Conservation (phyloP, 2,329 filamentous ascomycete species). For the Ascochyta fabae region DNA sequence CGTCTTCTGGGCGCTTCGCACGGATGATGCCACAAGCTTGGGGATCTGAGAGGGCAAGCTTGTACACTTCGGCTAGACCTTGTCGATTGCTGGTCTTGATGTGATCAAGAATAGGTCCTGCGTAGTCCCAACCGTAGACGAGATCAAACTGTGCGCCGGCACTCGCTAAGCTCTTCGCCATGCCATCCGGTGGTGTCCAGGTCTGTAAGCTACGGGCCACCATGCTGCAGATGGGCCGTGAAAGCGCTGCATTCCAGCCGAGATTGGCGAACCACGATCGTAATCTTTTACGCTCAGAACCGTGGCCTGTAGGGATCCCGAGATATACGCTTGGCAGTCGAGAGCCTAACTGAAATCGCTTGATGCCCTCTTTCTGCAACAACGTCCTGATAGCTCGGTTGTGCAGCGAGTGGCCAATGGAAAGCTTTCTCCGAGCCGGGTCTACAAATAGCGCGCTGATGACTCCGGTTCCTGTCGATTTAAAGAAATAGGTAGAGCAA, state of each 20-base stretch:
- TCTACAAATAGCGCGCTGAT: conserved; percentile 91
- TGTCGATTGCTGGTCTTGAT: conserved; percentile 76
- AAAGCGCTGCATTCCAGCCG: conserved; percentile 80
- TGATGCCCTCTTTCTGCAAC: conserved; percentile 72
- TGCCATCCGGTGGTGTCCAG: conserved; percentile 78
- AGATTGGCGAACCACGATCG: conserved; percentile 87
- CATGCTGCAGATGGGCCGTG: conserved; percentile 72
- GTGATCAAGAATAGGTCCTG: conserved; percentile 75
- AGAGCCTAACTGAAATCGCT: conserved; percentile 81
- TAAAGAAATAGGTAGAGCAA: conserved; percentile 84
- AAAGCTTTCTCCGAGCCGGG: conserved; percentile 81
- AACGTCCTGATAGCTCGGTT: conserved; percentile 81
- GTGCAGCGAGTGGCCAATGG: conserved; percentile 88
- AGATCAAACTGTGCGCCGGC: conserved; percentile 82
- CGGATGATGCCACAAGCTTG: conserved; percentile 81
- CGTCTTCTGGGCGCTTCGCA: conserved; percentile 73
- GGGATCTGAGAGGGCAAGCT: conserved; percentile 72
- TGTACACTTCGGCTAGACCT: conserved; percentile 81
- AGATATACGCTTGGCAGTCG: conserved; percentile 85
- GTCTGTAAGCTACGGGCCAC: conserved; percentile 72
- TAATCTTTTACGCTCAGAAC: conserved; percentile 64
- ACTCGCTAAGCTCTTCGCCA: conserved; percentile 74
- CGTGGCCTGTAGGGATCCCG: conserved; percentile 76
- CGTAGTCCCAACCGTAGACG: conserved; percentile 79
- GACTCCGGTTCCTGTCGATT: conserved; percentile 72